phyloP scores from a whole-genome alignment of 2,329 filamentous ascomycete species.

The Trichoderma hamatum region DNA sequence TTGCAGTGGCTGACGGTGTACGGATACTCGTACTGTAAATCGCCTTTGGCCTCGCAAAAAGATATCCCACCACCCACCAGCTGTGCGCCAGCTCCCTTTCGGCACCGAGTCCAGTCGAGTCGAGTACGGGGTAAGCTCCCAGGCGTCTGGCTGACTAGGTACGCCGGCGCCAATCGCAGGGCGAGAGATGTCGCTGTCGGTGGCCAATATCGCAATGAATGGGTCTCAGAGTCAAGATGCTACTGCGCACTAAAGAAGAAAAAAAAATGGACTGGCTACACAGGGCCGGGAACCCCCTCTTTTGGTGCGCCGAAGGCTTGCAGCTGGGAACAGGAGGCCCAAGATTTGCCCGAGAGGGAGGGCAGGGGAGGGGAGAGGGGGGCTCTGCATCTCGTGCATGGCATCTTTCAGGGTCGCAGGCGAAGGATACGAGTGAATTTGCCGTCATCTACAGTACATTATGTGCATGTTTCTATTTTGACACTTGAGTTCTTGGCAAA shows the following conservation, averaged over 20 bases:
- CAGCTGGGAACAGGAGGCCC: conserved; percentile 10
- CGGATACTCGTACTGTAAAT: no score
- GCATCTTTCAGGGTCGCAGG: background rate
- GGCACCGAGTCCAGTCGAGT: background rate
- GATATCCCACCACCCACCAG: background rate
- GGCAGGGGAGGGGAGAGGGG: background rate
- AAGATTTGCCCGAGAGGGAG: background rate
- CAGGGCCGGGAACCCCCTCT: conserved; percentile 1
- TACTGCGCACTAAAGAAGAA: background rate
- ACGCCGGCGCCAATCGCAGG: background rate
- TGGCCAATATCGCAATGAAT: background rate
- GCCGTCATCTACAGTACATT: no score
- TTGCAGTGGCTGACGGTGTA: background rate
- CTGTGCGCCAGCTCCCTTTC: background rate
- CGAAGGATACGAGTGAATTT: no score
- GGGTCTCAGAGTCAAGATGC: background rate
- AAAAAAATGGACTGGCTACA: background rate
- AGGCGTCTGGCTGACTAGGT: conserved; percentile 5
- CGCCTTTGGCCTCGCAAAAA: background rate
- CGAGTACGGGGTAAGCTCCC: conserved; percentile 1
- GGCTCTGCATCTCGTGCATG: background rate
- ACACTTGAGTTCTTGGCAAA: background rate
- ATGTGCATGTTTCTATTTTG: background rate
- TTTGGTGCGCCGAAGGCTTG: conserved; percentile 17
- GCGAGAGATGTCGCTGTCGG: background rate